A percentile compares a stretch with the other conserved stretches of the same genome.
phyloP scores from a whole-genome alignment of 495 filamentous ascomycete species.

The Umbilicaria muhlenbergii region DNA sequence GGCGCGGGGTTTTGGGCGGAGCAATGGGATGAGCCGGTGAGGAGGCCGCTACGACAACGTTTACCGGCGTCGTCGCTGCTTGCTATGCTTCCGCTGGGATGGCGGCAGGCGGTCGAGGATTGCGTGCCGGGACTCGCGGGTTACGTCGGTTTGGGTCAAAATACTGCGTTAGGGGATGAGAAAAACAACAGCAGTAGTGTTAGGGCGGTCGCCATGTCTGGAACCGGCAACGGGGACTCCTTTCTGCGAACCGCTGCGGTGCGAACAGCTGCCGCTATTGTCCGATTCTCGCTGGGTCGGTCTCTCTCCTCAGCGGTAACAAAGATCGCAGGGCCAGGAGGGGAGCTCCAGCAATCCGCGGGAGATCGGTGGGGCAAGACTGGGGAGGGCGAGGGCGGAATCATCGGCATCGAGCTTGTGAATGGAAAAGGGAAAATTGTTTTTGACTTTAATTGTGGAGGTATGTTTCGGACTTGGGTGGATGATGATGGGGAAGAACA shows the following conservation, averaged over 20 bases:
- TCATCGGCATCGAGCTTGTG: slow-evolving; percentile 68
- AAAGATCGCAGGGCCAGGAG: slow-evolving; percentile 50
- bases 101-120: slow-evolving; percentile 25
- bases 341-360: slow-evolving; percentile 63
- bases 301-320: slow-evolving; percentile 34
- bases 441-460: slow-evolving; percentile 72
- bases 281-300: slow-evolving; percentile 36
- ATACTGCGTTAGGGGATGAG: slow-evolving; percentile 2
- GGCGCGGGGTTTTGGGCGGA: slow-evolving; percentile 89
- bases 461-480: slow-evolving; percentile 77
- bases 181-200: slow-evolving; percentile 6
- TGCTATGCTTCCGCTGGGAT: background rate
- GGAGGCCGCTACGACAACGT: background rate
- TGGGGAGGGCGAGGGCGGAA: slow-evolving; percentile 71
- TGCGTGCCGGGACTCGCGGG: slow-evolving; percentile 30
- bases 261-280: slow-evolving; percentile 56
- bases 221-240: slow-evolving; percentile 82
- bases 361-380: slow-evolving; percentile 59
- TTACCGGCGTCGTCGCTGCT: background rate
- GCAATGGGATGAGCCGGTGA: slow-evolving; percentile 41
- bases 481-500: slow-evolving; percentile 44
- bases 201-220: slow-evolving; percentile 56
- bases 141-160: background rate
- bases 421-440: slow-evolving; percentile 38
- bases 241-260: slow-evolving; percentile 63